Percentiles rank a stretch among this genome's conserved stretches.
Evolutionary conservation across 2,329 filamentous ascomycete genomes (phyloP).

Genomic region (Monosporascus sp.): DNA sequence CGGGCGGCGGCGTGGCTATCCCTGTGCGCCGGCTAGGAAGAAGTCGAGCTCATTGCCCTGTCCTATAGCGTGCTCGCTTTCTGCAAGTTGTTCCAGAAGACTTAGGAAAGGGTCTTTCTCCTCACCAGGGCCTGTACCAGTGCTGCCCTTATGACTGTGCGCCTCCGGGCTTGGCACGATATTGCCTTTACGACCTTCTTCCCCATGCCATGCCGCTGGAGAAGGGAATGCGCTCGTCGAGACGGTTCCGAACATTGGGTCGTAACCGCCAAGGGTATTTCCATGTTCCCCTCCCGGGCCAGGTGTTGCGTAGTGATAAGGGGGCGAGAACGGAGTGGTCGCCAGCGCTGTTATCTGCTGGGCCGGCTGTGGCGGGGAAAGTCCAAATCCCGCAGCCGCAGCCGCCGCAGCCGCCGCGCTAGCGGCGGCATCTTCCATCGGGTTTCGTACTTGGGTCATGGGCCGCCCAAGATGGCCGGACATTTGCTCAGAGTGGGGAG

Average conservation of each 20-base stretch:
- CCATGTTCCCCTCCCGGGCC: constrained; percentile 26
- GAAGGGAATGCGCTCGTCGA: constrained; percentile 50
- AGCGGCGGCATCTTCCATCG: constrained; percentile 28
- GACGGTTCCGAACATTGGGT: constrained; percentile 55
- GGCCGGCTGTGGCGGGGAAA: constrained; percentile 21
- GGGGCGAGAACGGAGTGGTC: constrained; percentile 35
- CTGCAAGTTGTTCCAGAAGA: constrained; percentile 73
- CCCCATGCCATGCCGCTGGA: constrained; percentile 45
- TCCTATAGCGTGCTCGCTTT: constrained; percentile 67
- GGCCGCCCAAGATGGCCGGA: constrained; percentile 22
- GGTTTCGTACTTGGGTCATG: constrained; percentile 28
- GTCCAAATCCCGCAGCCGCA: constrained; percentile 32
- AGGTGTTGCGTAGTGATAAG: constrained; percentile 36
- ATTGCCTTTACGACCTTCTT: constrained; percentile 33
- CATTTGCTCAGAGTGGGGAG: constrained; percentile 28
- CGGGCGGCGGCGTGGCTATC: constrained; percentile 5
- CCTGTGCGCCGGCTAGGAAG: constrained; percentile 48
- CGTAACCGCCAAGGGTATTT: constrained; percentile 35
- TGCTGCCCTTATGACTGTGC: constrained; percentile 46
- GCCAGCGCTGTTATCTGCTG: constrained; percentile 27
- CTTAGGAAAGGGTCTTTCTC: constrained; percentile 80
- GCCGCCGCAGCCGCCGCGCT: constrained; percentile 31
- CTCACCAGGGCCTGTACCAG: constrained; percentile 43
- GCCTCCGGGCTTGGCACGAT: constrained; percentile 39
- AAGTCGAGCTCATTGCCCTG: constrained; percentile 74